Percentiles rank a stretch among this genome's conserved stretches.
phyloP scores from a whole-genome alignment of 176 grass and related monocot genomes.

The Aegilops tauschii region DNA sequence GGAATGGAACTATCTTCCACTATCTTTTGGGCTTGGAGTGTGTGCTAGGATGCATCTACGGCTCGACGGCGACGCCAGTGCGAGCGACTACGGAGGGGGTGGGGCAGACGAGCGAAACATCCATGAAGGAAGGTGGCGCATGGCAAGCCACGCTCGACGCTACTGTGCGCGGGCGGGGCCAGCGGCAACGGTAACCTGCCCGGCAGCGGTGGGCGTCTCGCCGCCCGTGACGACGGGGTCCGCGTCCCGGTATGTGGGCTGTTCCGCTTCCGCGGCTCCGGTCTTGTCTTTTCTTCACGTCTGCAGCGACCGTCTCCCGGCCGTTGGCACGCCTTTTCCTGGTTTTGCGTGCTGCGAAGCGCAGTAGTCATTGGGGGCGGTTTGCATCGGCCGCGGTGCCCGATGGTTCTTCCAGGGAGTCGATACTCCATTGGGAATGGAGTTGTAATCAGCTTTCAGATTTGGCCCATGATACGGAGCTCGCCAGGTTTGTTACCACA shows the following conservation, averaged over 20 bases:
- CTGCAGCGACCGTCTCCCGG: too few species aligned
- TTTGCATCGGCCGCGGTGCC: too few species aligned
- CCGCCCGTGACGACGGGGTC: conserved; percentile 14
- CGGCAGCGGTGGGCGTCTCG: conserved; percentile 7
- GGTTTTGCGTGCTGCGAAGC: too few species aligned
- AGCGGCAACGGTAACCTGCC: conserved; percentile 16
- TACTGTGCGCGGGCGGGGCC: background rate
- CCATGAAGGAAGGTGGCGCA: background rate
- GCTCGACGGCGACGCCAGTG: background rate
- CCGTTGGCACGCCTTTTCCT: too few species aligned
- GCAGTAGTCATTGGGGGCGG: too few species aligned
- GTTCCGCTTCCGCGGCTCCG: background rate
- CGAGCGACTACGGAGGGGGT: background rate
- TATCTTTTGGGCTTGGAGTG: background rate
- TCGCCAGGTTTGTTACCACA: too few species aligned
- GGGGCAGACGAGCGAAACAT: background rate
- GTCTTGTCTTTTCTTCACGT: too few species aligned
- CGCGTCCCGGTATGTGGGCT: background rate
- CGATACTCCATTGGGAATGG: too few species aligned
- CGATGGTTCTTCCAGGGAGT: too few species aligned
- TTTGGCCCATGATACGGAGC: too few species aligned
- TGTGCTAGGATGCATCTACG: background rate
- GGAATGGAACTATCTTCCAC: background rate
- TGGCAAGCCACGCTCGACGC: too few species aligned
- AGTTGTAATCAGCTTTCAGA: too few species aligned